phyloP scores from a whole-genome alignment of 257 asterid genomes.

The Primulina huaijiensis region DNA sequence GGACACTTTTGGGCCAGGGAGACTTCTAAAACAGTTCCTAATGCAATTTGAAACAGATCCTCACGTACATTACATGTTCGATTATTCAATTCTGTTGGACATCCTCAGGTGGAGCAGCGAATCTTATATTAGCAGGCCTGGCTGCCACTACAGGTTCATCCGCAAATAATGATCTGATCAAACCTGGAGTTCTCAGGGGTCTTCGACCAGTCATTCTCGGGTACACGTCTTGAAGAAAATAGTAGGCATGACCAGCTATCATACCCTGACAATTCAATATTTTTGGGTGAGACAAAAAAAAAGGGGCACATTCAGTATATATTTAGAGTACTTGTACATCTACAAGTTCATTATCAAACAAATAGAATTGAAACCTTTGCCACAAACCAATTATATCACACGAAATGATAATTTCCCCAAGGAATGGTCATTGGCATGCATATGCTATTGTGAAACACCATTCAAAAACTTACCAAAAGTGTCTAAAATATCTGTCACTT shows the following conservation, averaged over 20 bases:
- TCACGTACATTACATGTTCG: slow-evolving; percentile 18
- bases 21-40: slow-evolving; percentile 22
- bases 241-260: slow-evolving; percentile 98
- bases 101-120: slow-evolving; percentile 82
- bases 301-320: not conserved
- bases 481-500: not conserved
- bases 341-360: not conserved
- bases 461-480: not conserved
- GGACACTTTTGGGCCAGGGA: slow-evolving; percentile 15
- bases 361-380: not conserved
- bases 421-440: not conserved
- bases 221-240: slow-evolving; percentile 85
- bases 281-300: not conserved
- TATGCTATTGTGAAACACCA: not conserved
- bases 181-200: slow-evolving; percentile 78
- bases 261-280: slow-evolving; percentile 58
- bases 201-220: slow-evolving; percentile 90
- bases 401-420: not conserved
- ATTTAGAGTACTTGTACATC: not conserved
- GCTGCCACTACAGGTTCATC: slow-evolving; percentile 91
- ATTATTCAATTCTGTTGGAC: slow-evolving; percentile 31
- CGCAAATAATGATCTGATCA: slow-evolving; percentile 70
- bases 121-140: slow-evolving; percentile 72
- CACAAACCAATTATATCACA: not conserved
- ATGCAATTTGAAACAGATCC: slow-evolving; percentile 9